phyloP scores from a whole-genome alignment of 768 basidiomycete species.

The Pilatotrama ljubarskyi region DNA sequence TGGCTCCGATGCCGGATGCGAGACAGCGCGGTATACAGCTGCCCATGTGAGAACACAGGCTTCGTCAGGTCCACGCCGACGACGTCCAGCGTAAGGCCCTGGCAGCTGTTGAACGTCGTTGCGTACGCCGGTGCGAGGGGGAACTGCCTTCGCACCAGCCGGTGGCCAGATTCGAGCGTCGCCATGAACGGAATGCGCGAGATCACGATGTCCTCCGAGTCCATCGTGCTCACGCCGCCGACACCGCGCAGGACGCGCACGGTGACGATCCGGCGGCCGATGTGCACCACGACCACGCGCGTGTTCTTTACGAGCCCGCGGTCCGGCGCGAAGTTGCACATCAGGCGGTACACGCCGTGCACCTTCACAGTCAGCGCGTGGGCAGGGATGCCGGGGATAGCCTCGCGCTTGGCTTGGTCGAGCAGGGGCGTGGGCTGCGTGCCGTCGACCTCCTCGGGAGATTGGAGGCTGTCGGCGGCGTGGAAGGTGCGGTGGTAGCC shows the following conservation, averaged over 20 bases:
- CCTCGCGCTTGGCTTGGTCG: conserved; percentile 23
- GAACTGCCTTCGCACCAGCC: conserved; percentile 36
- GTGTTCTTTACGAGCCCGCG: conserved; percentile 43
- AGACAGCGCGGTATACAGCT: conserved; percentile 35
- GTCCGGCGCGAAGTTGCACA: conserved; percentile 41
- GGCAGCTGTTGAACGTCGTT: conserved; percentile 45
- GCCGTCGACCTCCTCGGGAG: conserved; percentile 21
- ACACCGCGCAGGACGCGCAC: conserved; percentile 27
- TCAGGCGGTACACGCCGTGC: conserved; percentile 34
- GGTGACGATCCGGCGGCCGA: conserved; percentile 28
- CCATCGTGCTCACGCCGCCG: conserved; percentile 16
- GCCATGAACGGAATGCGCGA: conserved; percentile 30
- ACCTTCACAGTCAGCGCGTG: conserved; percentile 34
- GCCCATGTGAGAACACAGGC: conserved; percentile 41
- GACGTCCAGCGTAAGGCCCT: conserved; percentile 39
- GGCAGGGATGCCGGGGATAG: conserved; percentile 27
- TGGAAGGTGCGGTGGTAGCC: conserved; percentile 29
- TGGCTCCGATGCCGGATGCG: conserved; percentile 30
- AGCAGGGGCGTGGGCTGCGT: conserved; percentile 24
- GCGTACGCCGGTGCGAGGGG: conserved; percentile 42
- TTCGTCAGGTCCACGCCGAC: conserved; percentile 40
- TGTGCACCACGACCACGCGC: conserved; percentile 33
- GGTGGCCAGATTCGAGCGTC: conserved; percentile 31
- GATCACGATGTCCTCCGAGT: conserved; percentile 30
- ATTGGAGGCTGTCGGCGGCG: conserved; percentile 29